Evolutionary conservation across 306 rosid genomes (phyloP).

Genomic region (Cajanus cajan): DNA sequence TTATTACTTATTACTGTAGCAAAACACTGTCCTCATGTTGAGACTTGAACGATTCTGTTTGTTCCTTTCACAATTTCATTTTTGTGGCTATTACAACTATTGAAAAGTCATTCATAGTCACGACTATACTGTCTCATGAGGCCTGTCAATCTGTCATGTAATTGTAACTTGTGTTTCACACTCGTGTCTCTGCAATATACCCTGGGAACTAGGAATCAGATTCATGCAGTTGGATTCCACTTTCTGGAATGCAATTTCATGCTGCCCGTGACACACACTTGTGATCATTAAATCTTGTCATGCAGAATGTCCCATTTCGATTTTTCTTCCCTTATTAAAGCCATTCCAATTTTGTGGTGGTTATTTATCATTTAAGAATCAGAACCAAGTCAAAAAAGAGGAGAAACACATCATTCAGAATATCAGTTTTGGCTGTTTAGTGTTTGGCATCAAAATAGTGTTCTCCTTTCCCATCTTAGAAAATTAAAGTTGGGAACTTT

Average conservation of each 20-base stretch:
- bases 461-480: neutral
- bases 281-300: neutral
- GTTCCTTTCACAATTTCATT: neutral
- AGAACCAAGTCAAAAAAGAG: neutral
- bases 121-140: neutral
- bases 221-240: neutral
- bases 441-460: constrained; percentile 1
- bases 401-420: neutral
- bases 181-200: neutral
- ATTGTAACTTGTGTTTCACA: constrained; percentile 31
- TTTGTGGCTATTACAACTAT: neutral
- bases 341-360: neutral
- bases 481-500: neutral
- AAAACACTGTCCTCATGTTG: neutral
- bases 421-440: constrained; percentile 10
- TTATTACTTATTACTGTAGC: neutral
- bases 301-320: neutral
- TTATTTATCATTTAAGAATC: neutral
- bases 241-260: neutral
- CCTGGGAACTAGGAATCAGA: constrained; percentile 22
- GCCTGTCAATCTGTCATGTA: constrained; percentile 6
- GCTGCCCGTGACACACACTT: neutral
- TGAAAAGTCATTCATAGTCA: neutral
- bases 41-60: neutral
- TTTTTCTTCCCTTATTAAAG: neutral